These are phyloP conservation scores for Scutellaria galericulata DNA, from an alignment of 257 asterid genomes.

Conservation along the genomic window DNA sequence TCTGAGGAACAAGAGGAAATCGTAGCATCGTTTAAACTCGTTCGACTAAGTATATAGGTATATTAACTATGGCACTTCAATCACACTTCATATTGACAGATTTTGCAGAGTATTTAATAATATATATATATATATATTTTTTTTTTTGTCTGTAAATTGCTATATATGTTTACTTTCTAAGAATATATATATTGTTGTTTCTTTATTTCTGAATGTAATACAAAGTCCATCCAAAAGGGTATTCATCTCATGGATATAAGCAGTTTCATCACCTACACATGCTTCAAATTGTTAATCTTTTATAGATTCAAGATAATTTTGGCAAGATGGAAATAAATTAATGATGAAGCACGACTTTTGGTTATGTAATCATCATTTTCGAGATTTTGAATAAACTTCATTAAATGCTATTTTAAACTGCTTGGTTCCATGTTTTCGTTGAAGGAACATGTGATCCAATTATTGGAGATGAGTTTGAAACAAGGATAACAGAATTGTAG, in stretches of 20 bases:
- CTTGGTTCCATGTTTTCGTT: too few relatives aligned
- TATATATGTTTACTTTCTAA: constrained; percentile 29
- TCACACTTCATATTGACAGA: constrained; percentile 35
- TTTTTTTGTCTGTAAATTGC: constrained; percentile 45
- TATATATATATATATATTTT: too few relatives aligned
- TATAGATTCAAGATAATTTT: not conserved
- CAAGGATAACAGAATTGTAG: too few relatives aligned
- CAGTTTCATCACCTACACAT: too few relatives aligned
- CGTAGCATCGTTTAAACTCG: constrained; percentile 21
- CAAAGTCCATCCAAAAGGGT: constrained; percentile 31
- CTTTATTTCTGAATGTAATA: constrained; percentile 42
- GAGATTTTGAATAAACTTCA: too few relatives aligned
- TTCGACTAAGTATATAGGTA: constrained; percentile 32
- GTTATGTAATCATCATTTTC: too few relatives aligned
- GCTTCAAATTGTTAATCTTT: not conserved
- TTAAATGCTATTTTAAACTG: too few relatives aligned
- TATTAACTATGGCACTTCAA: constrained; percentile 32
- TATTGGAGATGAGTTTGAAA: too few relatives aligned
- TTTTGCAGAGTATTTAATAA: constrained; percentile 37
- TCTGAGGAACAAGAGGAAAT: constrained; percentile 70
- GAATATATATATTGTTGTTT: constrained; percentile 37
- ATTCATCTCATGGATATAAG: too few relatives aligned
- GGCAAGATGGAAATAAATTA: not conserved
- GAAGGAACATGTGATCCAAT: too few relatives aligned
- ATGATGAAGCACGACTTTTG: not conserved